Conservation (phyloP, 495 filamentous ascomycete species). For the Aeminium ludgeri region DNA sequence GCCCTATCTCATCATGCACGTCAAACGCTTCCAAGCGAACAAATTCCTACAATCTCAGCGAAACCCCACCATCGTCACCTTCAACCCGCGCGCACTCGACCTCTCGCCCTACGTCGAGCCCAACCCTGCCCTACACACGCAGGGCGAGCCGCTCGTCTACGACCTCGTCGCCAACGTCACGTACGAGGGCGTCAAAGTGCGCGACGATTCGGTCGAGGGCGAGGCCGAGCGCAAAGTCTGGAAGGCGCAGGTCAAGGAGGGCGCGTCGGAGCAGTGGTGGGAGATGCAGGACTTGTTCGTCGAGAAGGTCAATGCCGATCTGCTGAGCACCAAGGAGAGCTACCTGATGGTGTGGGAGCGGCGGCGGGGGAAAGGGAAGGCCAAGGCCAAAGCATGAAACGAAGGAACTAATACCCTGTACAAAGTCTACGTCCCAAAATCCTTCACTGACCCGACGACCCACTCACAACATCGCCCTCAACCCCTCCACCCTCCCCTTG, state of each 20-base stretch:
- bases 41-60: constrained; percentile 79
- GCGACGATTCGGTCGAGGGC: constrained; percentile 58
- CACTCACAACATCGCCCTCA: constrained; percentile 37
- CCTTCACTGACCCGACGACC: too few species aligned
- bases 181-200: constrained; percentile 59
- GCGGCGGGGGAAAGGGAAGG: constrained; percentile 32
- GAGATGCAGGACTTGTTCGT: constrained; percentile 91
- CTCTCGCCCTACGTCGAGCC: constrained; percentile 78
- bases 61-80: constrained; percentile 96
- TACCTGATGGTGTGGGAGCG: constrained; percentile 96
- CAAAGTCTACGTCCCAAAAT: too few species aligned
- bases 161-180: constrained; percentile 95
- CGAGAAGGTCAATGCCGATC: constrained; percentile 65
- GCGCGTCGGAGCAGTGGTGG: constrained; percentile 61
- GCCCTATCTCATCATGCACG: constrained; percentile 81
- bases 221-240: constrained; percentile 75
- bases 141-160: constrained; percentile 79
- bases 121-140: constrained; percentile 40
- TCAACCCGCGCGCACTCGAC: constrained; percentile 67
- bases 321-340: constrained; percentile 79
- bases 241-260: constrained; percentile 46
- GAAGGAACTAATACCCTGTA: too few species aligned
- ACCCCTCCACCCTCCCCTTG: constrained; percentile 25
- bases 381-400: too few species aligned
- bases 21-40: constrained; percentile 93